A percentile compares a stretch with the other conserved stretches of the same genome.
Conservation (phyloP, 73 alveolate genomes). For the Paramecium sonneborni region DNA sequence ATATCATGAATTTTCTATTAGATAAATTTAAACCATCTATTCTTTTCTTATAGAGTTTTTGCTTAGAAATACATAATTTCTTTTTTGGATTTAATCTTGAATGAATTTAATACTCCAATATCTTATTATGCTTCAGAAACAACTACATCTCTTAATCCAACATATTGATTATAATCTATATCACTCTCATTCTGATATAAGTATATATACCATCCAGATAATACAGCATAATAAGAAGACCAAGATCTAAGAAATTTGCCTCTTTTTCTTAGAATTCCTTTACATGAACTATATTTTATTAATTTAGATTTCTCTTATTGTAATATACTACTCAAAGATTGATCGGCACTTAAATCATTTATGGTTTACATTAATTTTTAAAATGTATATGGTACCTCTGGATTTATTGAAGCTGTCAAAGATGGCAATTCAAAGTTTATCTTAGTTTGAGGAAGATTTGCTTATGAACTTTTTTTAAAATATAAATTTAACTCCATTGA, state of each 20-base stretch:
- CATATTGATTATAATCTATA: not conserved
- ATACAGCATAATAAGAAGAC: slow-evolving; percentile 25
- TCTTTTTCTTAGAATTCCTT: slow-evolving; percentile 1
- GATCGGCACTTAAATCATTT: not conserved
- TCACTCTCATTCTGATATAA: slow-evolving; percentile 45
- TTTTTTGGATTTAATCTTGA: slow-evolving; percentile 6
- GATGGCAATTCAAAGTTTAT: slow-evolving; percentile 15
- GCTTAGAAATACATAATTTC: slow-evolving; percentile 12
- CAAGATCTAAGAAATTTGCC: slow-evolving; percentile 27
- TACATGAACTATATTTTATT: slow-evolving; percentile 22
- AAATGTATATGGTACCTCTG: slow-evolving; percentile 13
- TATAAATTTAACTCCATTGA: slow-evolving; percentile 5
- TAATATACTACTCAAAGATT: slow-evolving; percentile 15
- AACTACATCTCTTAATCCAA: slow-evolving; percentile 17
- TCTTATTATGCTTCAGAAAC: not conserved
- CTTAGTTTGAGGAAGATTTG: not conserved
- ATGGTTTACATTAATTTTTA: not conserved
- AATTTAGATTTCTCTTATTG: slow-evolving; percentile 33
- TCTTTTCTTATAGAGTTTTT: not conserved
- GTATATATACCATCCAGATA: slow-evolving; percentile 45
- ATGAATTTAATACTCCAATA: slow-evolving; percentile 23
- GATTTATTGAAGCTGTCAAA: not conserved
- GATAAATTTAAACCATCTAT: slow-evolving; percentile 40
- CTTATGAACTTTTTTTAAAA: not conserved
- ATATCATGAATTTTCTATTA: slow-evolving; percentile 5